A percentile compares a stretch with the other conserved stretches of the same genome.
These are phyloP conservation scores for Misopates orontium DNA, from an alignment of 257 asterid genomes.

Conservation along the genomic window DNA sequence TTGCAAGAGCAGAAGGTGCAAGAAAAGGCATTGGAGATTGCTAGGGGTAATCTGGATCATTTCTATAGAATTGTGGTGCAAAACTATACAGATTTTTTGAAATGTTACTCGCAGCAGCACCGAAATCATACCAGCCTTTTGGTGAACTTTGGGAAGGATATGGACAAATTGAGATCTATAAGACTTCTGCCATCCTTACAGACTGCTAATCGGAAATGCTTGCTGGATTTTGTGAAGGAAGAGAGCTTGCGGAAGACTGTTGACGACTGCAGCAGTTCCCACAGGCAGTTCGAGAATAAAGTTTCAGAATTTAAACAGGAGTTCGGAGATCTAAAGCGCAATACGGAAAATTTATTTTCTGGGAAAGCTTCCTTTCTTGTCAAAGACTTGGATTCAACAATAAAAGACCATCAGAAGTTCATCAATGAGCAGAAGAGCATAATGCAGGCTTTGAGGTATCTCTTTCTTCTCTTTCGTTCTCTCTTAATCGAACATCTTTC, in stretches of 20 bases:
- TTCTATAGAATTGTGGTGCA: conserved; percentile 78
- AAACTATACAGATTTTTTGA: conserved; percentile 69
- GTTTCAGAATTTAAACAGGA: conserved; percentile 83
- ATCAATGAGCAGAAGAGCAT: conserved; percentile 85
- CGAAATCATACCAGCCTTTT: conserved; percentile 67
- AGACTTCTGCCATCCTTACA: conserved; percentile 76
- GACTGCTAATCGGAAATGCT: conserved; percentile 61
- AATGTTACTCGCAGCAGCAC: conserved; percentile 78
- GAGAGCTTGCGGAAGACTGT: conserved; percentile 75
- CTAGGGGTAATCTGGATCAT: conserved; percentile 81
- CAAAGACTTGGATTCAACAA: conserved; percentile 65
- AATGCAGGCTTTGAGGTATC: conserved; percentile 89
- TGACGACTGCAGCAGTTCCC: conserved; percentile 85
- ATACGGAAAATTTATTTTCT: conserved; percentile 70
- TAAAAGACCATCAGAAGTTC: conserved; percentile 67
- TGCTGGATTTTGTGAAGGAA: conserved; percentile 87
- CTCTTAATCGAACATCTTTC: not conserved
- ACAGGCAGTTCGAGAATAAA: conserved; percentile 88
- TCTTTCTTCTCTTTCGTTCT: conserved; percentile 16
- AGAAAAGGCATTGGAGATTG: conserved; percentile 89
- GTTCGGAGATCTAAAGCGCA: conserved; percentile 78
- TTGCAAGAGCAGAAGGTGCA: conserved; percentile 86
- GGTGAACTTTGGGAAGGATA: conserved; percentile 70
- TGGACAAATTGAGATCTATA: conserved; percentile 73
- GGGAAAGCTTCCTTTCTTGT: conserved; percentile 67